These are phyloP conservation scores for Plasmodium adleri DNA, from an alignment of 169 alveolate genomes.

Conservation along the genomic window DNA sequence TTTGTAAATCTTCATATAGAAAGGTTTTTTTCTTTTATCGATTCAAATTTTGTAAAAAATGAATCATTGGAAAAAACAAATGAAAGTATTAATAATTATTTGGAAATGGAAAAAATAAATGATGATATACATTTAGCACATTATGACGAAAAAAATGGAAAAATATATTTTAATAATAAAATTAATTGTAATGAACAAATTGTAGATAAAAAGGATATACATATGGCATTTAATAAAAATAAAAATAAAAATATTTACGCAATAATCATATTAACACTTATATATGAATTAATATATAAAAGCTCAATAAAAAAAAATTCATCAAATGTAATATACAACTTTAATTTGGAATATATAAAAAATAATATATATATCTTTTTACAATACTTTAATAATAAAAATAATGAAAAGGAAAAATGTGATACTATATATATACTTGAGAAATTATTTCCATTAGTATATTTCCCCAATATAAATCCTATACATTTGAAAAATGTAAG, in stretches of 20 bases:
- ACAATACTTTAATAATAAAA: neutral
- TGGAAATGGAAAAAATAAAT: neutral
- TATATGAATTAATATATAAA: constrained; percentile 20
- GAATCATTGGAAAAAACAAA: neutral
- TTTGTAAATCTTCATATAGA: constrained; percentile 7
- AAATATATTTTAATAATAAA: neutral
- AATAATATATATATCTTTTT: neutral
- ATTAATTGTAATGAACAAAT: neutral
- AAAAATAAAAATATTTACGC: neutral
- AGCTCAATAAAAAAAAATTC: constrained; percentile 3
- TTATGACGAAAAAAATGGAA: neutral
- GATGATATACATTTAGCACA: neutral
- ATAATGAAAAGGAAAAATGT: neutral
- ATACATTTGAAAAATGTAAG: constrained; percentile 11
- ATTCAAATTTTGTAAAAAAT: constrained; percentile 4
- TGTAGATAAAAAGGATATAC: neutral
- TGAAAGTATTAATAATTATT: neutral
- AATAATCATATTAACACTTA: constrained; percentile 40
- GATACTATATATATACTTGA: constrained; percentile 25
- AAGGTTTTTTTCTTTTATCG: constrained; percentile 12
- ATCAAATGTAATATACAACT: constrained; percentile 19
- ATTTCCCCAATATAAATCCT: constrained; percentile 11
- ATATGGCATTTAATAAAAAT: neutral
- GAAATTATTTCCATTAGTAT: constrained; percentile 41
- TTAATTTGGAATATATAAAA: constrained; percentile 20